Evolutionary conservation across 2,329 filamentous ascomycete species (phyloP), one percentile per base, ranked within the genome.

Genomic region (Ophiostoma triangulosporum): DNA sequence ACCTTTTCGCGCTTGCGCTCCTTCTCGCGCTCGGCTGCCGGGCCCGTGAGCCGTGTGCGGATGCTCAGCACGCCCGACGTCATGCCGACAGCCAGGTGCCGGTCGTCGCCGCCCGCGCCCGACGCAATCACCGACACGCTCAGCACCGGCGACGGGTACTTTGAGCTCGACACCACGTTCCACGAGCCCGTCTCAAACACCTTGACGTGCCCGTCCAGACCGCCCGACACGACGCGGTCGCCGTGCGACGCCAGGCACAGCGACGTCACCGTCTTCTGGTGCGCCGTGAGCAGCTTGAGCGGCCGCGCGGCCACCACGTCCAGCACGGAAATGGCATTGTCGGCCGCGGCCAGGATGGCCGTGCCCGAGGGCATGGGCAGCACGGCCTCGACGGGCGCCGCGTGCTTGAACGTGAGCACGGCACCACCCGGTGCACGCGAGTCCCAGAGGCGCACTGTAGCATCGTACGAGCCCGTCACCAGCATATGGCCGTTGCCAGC

Each of bases 181-280:
- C 93, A 98, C 50, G 81, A 84, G 1, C 83, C 83, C 1, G 90
- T 96, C 69, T 97, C 91, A 63, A 95, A 97, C 36, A 98, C 81
- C 70, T 98, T 98, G 70, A 97, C 83, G 68, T 97, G 93, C 9
- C 93, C 94, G 66, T 98, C 93, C 46, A 98, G 75, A 20, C 84
- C 89, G 68, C 89, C 93, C 59, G 84, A 90, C 52, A 98, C 78
- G 54, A 98, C 76, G 50, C 93, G 81, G 50, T 81, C 81, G 48
- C 86, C 87, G 60, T 86, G 80, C 45, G 88, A 90, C 7, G 89
- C 90, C 32, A 94, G 73, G 51, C 84, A 83, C 53, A 98, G 76
- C 7, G 86, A 83, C 0, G 93, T 97, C 56, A 98, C 90, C 0
- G 93, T 95, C 79, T 97, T 98, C 65, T 98, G 93, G 69, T 98